Base-by-base conservation (phyloP, 2,329 filamentous ascomycete species). In the Stachybotrys elegans region DNA sequence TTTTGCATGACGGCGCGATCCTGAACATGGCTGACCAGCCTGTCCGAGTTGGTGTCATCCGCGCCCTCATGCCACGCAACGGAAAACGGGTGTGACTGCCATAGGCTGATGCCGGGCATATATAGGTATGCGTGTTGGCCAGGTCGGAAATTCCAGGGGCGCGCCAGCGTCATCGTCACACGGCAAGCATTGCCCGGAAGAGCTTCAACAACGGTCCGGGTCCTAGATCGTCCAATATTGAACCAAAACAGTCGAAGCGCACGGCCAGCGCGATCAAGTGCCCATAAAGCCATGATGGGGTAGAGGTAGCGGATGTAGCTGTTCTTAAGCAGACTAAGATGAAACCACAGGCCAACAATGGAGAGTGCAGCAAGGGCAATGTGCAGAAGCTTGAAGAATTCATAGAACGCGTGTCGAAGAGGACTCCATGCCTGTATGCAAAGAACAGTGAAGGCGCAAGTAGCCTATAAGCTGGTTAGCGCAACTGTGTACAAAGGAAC, bases 91-190 rank as follows among this genome's bases (percentile, higher is more conserved):
- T 92, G 86, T 38, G 84, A 88, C 54, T 86, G 85, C 77, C 79
- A 84, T 48, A 82, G 73, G 50, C 84, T 84, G 56, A 91, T 70
- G 5, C 74, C 71, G 7, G 87, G 87, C 66, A 92, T 77, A 67
- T 90, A 90, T 17, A 92, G 67, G 61, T 90, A 92, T 27, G 86
- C 83, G 60, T 92, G 86, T 63, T 90, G 85, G 27, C 86, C 86
- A 0, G 86, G 82, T 47, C 73, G 72, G 72, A 88, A 88, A 32
- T 68, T 76, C 85, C 86, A 91, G n/a, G 85, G 84, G 36, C 85
- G 81, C 9, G 85, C 81, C 71, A 91, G 78, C 43, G 78, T 82
- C 40, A 89, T 76, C 1, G 85, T 90, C 42, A 92, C 75, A 40
- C 86, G 81, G 54, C 81, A 75, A 7, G 86, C 85, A 54, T 89